Evolutionary conservation across 78 protist species (phyloP), one percentile per base, ranked within the genome.

Genomic region (Guillardia theta): DNA sequence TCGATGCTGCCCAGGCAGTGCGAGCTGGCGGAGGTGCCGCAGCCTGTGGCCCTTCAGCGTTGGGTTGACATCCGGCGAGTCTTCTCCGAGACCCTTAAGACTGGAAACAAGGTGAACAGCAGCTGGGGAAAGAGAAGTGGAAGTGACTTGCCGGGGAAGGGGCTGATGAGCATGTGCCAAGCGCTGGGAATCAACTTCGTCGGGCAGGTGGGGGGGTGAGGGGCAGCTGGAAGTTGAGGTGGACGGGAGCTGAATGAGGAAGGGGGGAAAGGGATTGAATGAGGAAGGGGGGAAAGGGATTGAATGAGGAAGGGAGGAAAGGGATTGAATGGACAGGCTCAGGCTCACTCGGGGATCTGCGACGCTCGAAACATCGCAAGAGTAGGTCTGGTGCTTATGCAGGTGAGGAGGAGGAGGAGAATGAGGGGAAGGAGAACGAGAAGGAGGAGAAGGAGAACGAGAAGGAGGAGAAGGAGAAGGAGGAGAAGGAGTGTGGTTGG

Each of bases 311-410:
- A n/a, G n/a, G n/a, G n/a, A n/a, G n/a, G n/a, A n/a, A n/a, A n/a
- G n/a, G n/a, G n/a, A n/a, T 5, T 21, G 78, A 30, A 4, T 15
- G 78, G 78, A 12, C 46, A 18, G 83, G 70, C 2, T 3, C 70
- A 58, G 70, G 70, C 83, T 15, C 83, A 70, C 83, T 70, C 83
- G 33, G 83, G 83, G 10, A 70, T 70, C 33, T 1, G 21, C 41
- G 83, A 70, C 83, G 6, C 83, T 36, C 83, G 83, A 36, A 70
- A 70, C 83, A 70, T 70, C 83, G 83, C 83, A 6, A 36, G 83
- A 36, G 33, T 24, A 12, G 22, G 15, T 36, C 83, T 70, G 3
- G 83, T 24, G 41, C 83, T 70, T 4, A 18, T 70, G 36, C 83
- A 70, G 41, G 83, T 33, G 10, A 36, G 22, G 10, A 70, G 21